Evolutionary conservation across 768 basidiomycete species (phyloP).

Genomic region (Daedaleopsis nitida): DNA sequence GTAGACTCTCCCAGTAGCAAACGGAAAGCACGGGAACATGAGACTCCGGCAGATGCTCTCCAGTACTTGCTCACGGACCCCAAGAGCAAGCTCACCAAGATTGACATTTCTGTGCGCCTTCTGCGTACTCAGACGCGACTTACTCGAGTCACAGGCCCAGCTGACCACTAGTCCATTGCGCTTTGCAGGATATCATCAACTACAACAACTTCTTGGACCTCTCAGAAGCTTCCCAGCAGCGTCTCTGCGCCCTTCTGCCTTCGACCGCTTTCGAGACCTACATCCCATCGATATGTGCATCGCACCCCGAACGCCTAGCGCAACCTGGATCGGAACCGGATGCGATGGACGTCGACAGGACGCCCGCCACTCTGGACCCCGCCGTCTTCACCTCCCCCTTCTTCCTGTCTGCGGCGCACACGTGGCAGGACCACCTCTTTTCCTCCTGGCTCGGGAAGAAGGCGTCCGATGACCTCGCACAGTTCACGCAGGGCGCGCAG

Average conservation of each 20-base stretch:
- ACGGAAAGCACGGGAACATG: conserved; percentile 14
- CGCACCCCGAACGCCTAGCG: conserved; percentile 27
- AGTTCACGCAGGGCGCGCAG: conserved; percentile 46
- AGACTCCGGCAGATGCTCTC: conserved; percentile 38
- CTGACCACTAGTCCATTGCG: not conserved
- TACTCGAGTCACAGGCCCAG: not conserved
- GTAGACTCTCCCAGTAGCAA: conserved; percentile 1
- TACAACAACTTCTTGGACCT: conserved; percentile 29
- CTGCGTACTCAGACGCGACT: not conserved
- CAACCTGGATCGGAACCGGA: not conserved
- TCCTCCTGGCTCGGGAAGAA: conserved; percentile 51
- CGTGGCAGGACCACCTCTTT: conserved; percentile 63
- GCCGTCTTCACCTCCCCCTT: conserved; percentile 52
- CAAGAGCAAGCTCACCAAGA: conserved; percentile 49
- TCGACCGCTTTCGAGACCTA: conserved; percentile 30
- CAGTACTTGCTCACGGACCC: conserved; percentile 45
- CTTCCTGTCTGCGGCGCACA: conserved; percentile 54
- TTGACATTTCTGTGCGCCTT: conserved; percentile 51
- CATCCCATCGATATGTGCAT: conserved; percentile 18
- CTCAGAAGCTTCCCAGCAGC: conserved; percentile 27
- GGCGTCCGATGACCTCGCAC: conserved; percentile 42
- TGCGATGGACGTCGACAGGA: conserved; percentile 18
- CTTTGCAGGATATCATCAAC: conserved; percentile 23
- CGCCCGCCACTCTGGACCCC: conserved; percentile 34
- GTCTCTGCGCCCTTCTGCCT: conserved; percentile 31